phyloP scores from a whole-genome alignment of 2,329 filamentous ascomycete genomes.

The Plenodomus lindquistii region DNA sequence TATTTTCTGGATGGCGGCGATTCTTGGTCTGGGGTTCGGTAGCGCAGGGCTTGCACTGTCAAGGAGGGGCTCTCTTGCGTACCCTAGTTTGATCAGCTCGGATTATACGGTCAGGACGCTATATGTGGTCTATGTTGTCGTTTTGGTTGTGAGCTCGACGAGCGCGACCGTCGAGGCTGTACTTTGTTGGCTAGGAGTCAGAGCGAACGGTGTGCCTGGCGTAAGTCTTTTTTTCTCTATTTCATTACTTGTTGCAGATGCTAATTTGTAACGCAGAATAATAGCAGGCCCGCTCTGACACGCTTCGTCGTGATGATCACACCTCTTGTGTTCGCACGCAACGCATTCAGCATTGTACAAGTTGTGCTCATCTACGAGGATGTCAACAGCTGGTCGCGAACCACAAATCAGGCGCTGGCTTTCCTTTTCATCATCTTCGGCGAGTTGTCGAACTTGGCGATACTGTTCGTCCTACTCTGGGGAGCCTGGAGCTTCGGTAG shows the following conservation, averaged over 20 bases:
- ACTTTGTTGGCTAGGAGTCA: constrained; percentile 14
- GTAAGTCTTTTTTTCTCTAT: constrained; percentile 4
- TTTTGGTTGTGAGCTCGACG: constrained; percentile 12
- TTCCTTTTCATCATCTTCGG: constrained; percentile 28
- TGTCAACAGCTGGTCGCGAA: constrained; percentile 16
- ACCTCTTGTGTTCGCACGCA: constrained; percentile 17
- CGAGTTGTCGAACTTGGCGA: constrained; percentile 15
- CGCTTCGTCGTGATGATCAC: constrained; percentile 16
- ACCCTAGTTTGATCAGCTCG: background rate
- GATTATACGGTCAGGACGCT: constrained; percentile 11
- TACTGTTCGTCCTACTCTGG: constrained; percentile 10
- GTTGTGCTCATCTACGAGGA: constrained; percentile 17
- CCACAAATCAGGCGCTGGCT: constrained; percentile 20
- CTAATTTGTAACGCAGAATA: background rate
- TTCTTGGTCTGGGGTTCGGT: constrained; percentile 17
- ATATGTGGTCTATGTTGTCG: constrained; percentile 13
- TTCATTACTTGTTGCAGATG: background rate
- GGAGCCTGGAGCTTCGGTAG: constrained; percentile 20
- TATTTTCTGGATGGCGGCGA: constrained; percentile 16
- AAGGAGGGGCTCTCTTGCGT: constrained; percentile 12
- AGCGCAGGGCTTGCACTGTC: constrained; percentile 11
- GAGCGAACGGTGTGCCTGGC: constrained; percentile 14
- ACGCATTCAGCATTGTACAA: constrained; percentile 21
- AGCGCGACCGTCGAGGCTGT: constrained; percentile 16
- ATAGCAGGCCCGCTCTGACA: constrained; percentile 8